Evolutionary conservation across 805 yeast genomes (phyloP).

Genomic region (Ogataea naganishii): DNA sequence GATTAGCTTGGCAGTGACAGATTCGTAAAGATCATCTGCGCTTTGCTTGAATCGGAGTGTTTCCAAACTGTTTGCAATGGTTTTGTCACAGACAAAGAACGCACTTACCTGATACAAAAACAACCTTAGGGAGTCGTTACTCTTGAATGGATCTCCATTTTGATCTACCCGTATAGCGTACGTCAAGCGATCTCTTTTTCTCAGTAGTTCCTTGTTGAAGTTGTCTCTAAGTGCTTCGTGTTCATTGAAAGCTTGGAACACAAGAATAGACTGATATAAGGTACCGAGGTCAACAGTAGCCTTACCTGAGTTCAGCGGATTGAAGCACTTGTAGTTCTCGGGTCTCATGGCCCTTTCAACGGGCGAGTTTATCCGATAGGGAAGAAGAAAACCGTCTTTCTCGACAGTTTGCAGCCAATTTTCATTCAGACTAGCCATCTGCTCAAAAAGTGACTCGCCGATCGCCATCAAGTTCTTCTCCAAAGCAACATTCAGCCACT

Average conservation of each 20-base stretch:
- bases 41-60: constrained; percentile 55
- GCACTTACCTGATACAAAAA: constrained; percentile 62
- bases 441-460: constrained; percentile 48
- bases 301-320: constrained; percentile 39
- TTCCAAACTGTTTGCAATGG: constrained; percentile 54
- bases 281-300: constrained; percentile 55
- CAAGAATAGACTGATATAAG: constrained; percentile 74
- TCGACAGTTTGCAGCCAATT: constrained; percentile 48
- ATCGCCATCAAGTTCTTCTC: constrained; percentile 52
- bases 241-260: constrained; percentile 67
- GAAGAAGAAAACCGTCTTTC: constrained; percentile 33
- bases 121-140: constrained; percentile 38
- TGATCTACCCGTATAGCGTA: constrained; percentile 41
- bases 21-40: constrained; percentile 69
- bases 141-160: constrained; percentile 20
- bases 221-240: constrained; percentile 50
- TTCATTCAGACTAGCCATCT: constrained; percentile 46
- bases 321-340: constrained; percentile 27
- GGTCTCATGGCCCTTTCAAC: constrained; percentile 73
- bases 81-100: constrained; percentile 68
- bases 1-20: constrained; percentile 47
- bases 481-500: constrained; percentile 53
- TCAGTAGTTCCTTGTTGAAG: constrained; percentile 62
- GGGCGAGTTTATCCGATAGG: constrained; percentile 74
- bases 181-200: constrained; percentile 62